A percentile compares a stretch with the other conserved stretches of the same genome.
phyloP scores from a whole-genome alignment of 2,329 filamentous ascomycete genomes.

The Cercospora zeae-maydis region DNA sequence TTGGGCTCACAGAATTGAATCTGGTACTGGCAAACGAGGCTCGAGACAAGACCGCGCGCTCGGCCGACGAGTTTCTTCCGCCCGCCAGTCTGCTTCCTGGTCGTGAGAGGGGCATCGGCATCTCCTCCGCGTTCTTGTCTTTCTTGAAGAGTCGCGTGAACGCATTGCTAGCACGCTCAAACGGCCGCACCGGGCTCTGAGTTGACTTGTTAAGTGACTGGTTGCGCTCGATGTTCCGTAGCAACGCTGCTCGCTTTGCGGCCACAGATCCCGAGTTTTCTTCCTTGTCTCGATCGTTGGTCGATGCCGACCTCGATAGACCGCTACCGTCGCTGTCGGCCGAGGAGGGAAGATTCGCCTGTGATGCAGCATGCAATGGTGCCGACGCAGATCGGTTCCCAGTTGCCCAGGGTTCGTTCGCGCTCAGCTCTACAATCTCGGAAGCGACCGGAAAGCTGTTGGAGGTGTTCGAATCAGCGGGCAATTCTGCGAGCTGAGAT shows the following conservation, averaged over 20 bases:
- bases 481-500: background rate
- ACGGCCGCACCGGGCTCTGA: constrained; percentile 37
- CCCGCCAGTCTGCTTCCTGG: background rate
- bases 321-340: background rate
- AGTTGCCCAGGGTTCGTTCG: background rate
- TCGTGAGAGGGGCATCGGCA: constrained; percentile 18
- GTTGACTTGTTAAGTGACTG: constrained; percentile 31
- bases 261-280: constrained; percentile 18
- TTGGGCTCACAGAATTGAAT: constrained; percentile 2
- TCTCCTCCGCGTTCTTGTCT: constrained; percentile 25
- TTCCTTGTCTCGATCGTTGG: constrained; percentile 6
- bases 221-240: constrained; percentile 30
- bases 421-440: background rate
- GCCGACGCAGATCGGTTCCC: constrained; percentile 1
- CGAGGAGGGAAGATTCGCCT: background rate
- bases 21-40: constrained; percentile 11
- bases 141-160: constrained; percentile 39
- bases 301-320: constrained; percentile 6
- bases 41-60: constrained; percentile 13
- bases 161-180: constrained; percentile 40
- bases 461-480: background rate
- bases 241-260: constrained; percentile 32
- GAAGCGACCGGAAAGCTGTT: background rate
- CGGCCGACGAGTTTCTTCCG: background rate
- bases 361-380: background rate